phyloP scores from a whole-genome alignment of 1,284 basidiomycete genomes.

The Marasmius oreades region DNA sequence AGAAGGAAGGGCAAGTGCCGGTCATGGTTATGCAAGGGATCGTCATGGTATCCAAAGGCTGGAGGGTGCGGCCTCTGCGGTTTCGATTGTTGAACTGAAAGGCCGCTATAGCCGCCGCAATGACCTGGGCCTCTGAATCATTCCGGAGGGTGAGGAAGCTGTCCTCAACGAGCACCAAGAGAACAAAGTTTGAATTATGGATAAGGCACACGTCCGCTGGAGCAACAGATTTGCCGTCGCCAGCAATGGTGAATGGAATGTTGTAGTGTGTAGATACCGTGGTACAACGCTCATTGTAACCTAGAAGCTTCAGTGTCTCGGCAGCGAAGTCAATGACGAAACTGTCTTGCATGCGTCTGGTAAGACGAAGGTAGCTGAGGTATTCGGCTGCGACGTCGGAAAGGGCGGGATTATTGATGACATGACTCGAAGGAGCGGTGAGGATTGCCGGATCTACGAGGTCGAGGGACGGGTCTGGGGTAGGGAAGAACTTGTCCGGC shows the following conservation, averaged over 20 bases:
- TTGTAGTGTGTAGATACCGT: constrained; percentile 22
- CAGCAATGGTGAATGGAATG: constrained; percentile 23
- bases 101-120: constrained; percentile 34
- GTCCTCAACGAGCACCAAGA: constrained; percentile 33
- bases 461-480: constrained; percentile 22
- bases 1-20: constrained; percentile 28
- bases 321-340: constrained; percentile 29
- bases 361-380: constrained; percentile 24
- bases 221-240: constrained; percentile 21
- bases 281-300: constrained; percentile 23
- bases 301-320: constrained; percentile 24
- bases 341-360: constrained; percentile 19
- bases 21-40: constrained; percentile 29
- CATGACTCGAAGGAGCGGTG: neutral
- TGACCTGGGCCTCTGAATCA: constrained; percentile 28
- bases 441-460: constrained; percentile 23
- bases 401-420: neutral
- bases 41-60: constrained; percentile 22
- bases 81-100: constrained; percentile 27
- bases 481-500: constrained; percentile 23
- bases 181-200: constrained; percentile 22
- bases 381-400: constrained; percentile 18
- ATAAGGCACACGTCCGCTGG: constrained; percentile 31
- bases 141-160: constrained; percentile 9
- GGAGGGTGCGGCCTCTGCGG: constrained; percentile 18